These are phyloP conservation scores for Ogataea kodamae DNA, from an alignment of 805 yeast species.

Conservation along the genomic window DNA sequence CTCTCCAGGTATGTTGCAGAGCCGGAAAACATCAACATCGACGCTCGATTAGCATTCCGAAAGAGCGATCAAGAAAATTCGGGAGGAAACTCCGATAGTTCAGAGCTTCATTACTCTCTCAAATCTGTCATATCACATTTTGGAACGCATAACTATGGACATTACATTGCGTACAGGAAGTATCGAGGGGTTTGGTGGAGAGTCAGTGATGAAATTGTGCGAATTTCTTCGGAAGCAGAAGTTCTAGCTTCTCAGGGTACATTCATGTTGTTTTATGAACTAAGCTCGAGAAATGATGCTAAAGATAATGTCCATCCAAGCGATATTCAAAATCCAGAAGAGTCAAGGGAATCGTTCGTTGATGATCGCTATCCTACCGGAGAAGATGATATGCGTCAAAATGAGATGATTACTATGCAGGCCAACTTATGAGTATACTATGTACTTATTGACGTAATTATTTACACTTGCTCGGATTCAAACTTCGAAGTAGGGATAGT, in stretches of 20 bases:
- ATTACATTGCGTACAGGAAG: conserved; percentile 84
- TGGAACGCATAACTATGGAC: conserved; percentile 98
- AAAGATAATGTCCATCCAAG: conserved; percentile 13
- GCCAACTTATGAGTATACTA: conserved; percentile 18
- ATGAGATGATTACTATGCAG: conserved; percentile 21
- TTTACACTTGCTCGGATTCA: no score
- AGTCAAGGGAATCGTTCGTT: not conserved
- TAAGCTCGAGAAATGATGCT: conserved; percentile 27
- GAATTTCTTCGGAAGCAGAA: conserved; percentile 74
- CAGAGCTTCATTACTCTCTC: conserved; percentile 59
- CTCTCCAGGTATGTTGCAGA: conserved; percentile 67
- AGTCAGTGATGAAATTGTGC: conserved; percentile 84
- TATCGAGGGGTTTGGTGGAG: conserved; percentile 92
- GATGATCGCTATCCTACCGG: not conserved
- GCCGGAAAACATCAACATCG: conserved; percentile 66
- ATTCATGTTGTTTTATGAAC: conserved; percentile 88
- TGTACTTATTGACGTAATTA: no score
- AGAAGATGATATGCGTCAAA: conserved; percentile 20
- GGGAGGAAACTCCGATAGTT: conserved; percentile 18
- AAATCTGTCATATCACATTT: conserved; percentile 89
- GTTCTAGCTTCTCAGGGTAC: conserved; percentile 82
- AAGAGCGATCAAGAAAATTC: conserved; percentile 44
- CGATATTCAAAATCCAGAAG: conserved; percentile 7
- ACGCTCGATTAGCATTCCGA: conserved; percentile 74
- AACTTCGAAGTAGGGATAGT: no score